Evolutionary conservation across 768 basidiomycete genomes (phyloP), one percentile per base, ranked within the genome.

Genomic region (Suillus clintonianus): DNA sequence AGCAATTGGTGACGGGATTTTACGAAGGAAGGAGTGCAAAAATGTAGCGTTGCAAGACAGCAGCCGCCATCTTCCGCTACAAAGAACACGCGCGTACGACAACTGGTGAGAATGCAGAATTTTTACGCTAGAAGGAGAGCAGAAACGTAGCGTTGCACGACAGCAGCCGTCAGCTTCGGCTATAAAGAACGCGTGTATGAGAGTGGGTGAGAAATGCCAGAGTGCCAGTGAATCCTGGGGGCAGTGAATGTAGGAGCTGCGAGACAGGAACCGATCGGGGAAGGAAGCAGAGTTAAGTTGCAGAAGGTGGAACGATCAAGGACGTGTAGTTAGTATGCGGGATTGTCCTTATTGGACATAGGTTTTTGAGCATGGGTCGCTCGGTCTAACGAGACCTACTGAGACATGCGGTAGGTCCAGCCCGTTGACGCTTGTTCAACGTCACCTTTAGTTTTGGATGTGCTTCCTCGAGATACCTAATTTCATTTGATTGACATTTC

Each of bases 51-150:
- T 30, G 51, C 30, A 50, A 50, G 48, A 30, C 30, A 30, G 50
- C 19, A 53, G 11, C 30, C 32, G 51, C 51, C 30, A 53, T 30
- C 30, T 53, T 53, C 51, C 19, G 51, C 30, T 13, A 7, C 10
- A 53, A 53, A 34, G 51, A 53, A 53, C 19, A 53, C 51, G 19
- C 51, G 19, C 32, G 30, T 53, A 53, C 32, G 51, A 32, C 51
- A 53, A 53, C 51, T 53, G 51, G 51, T 53, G 51, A 53, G 51
- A 53, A 53, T 3, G 51, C 51, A 53, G 30, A 32, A 53, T 19
- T 30, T 30, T 34, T n/a, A 2, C 36, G 22, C n/a, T 37, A 22
- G 37, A 56, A 56, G 55, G 37, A 19, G 17, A 24, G 36, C 14
- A 27, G n/a, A 17, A 39, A 36, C 36, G n/a, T 55, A 55, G 36